These are phyloP conservation scores for Nakazawaea sp. DNA, from an alignment of 805 yeast species.

Conservation along the genomic window DNA sequence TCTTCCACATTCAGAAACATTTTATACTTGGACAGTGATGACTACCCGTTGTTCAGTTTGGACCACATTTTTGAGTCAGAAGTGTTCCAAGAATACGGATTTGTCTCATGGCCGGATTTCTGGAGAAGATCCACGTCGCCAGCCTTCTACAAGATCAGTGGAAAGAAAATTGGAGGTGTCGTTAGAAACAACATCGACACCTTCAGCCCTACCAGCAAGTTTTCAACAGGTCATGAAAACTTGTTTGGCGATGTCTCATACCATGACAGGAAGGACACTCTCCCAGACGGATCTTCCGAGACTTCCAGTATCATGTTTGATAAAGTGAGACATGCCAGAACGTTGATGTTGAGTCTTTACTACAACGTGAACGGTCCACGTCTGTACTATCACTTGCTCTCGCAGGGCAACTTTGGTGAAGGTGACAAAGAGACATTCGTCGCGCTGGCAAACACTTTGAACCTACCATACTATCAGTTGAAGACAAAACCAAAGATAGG, in stretches of 20 bases:
- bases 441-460: slow-evolving; percentile 41
- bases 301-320: slow-evolving; percentile 47
- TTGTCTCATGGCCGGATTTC: slow-evolving; percentile 55
- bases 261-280: slow-evolving; percentile 46
- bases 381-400: slow-evolving; percentile 37
- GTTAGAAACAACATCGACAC: slow-evolving; percentile 24
- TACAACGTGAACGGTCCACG: slow-evolving; percentile 47
- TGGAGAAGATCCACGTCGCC: slow-evolving; percentile 55
- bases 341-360: slow-evolving; percentile 41
- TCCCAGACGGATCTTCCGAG: slow-evolving; percentile 51
- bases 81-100: slow-evolving; percentile 45
- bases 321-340: slow-evolving; percentile 39
- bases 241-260: slow-evolving; percentile 25
- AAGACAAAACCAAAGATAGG: slow-evolving; percentile 27
- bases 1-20: slow-evolving; percentile 47
- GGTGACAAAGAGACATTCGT: slow-evolving; percentile 56
- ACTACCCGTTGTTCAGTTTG: slow-evolving; percentile 40
- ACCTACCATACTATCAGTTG: slow-evolving; percentile 41
- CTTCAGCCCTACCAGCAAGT: slow-evolving; percentile 16
- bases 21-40: slow-evolving; percentile 45
- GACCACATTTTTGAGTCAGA: slow-evolving; percentile 47
- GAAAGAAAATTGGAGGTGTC: slow-evolving; percentile 22
- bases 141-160: slow-evolving; percentile 37
- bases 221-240: slow-evolving; percentile 1
- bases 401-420: slow-evolving; percentile 44